Evolutionary conservation across 805 yeast species (phyloP).

Genomic region (Zygotorulaspora sp.): DNA sequence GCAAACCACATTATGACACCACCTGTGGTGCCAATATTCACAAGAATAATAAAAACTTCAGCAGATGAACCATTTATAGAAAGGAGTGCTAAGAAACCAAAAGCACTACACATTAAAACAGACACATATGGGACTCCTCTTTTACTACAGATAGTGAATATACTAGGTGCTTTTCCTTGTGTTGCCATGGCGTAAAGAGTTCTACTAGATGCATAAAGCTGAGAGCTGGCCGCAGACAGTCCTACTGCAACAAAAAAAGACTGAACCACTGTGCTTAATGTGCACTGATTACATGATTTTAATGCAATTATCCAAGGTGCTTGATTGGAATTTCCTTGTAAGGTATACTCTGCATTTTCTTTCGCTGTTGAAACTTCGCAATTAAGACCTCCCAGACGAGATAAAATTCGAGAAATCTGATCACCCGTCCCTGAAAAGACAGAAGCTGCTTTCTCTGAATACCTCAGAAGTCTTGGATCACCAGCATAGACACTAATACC

Average conservation of each 20-base stretch:
- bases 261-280: conserved; percentile 44
- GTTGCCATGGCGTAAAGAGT: conserved; percentile 52
- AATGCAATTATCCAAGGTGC: conserved; percentile 59
- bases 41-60: conserved; percentile 55
- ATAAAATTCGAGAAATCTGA: conserved; percentile 5
- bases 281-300: conserved; percentile 49
- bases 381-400: conserved; percentile 10
- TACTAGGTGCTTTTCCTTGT: conserved; percentile 54
- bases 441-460: conserved; percentile 33
- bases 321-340: conserved; percentile 42
- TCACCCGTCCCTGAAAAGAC: conserved; percentile 2
- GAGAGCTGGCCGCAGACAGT: conserved; percentile 50
- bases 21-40: conserved; percentile 62
- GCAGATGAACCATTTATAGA: conserved; percentile 56
- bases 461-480: conserved; percentile 63
- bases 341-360: neutral
- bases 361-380: conserved; percentile 3
- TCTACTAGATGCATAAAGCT: conserved; percentile 52
- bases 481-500: conserved; percentile 70
- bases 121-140: conserved; percentile 69
- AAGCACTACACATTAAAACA: conserved; percentile 55
- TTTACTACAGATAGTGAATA: conserved; percentile 54
- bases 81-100: conserved; percentile 55
- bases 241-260: conserved; percentile 52
- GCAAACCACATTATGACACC: conserved; percentile 75